Evolutionary conservation across 2,329 filamentous ascomycete species (phyloP).

Genomic region (Pyrenophora tritici-repentis): DNA sequence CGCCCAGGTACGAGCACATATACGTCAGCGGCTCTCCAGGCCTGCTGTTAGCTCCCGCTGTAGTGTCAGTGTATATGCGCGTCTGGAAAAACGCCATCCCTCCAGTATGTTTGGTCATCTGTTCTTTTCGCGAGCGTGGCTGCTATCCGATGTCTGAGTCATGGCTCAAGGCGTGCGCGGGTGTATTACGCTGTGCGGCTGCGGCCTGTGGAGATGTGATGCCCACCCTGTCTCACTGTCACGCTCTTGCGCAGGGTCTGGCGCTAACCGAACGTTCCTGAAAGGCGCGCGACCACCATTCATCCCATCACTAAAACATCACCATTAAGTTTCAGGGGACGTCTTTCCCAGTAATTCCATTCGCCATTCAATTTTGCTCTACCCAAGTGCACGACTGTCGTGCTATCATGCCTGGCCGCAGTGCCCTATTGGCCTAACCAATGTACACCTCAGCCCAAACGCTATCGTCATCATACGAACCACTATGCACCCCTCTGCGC

Average conservation of each 20-base stretch:
- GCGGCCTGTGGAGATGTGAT: not conserved
- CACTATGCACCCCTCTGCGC: not conserved
- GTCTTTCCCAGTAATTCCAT: not conserved
- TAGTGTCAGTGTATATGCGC: slow-evolving; percentile 5
- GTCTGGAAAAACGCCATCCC: not conserved
- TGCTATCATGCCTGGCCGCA: not conserved
- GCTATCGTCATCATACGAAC: not conserved
- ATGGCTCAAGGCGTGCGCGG: not conserved
- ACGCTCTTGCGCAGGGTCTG: slow-evolving; percentile 7
- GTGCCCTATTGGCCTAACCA: not conserved
- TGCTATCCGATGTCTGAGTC: not conserved
- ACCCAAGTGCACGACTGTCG: not conserved
- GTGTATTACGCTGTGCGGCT: too few relatives aligned
- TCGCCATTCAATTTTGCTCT: not conserved
- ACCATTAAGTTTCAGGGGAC: not conserved
- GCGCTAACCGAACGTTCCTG: slow-evolving; percentile 10
- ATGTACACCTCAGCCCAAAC: not conserved
- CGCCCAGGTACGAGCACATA: slow-evolving; percentile 24
- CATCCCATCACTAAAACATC: not conserved
- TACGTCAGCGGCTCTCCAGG: slow-evolving; percentile 35
- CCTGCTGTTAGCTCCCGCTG: slow-evolving; percentile 17
- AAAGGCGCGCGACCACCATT: not conserved
- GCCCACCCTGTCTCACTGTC: slow-evolving; percentile 31
- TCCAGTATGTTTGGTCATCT: not conserved
- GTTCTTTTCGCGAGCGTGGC: not conserved